These are phyloP conservation scores for Diaporthe humulicola DNA, from an alignment of 2,329 filamentous ascomycete species.

Conservation along the genomic window DNA sequence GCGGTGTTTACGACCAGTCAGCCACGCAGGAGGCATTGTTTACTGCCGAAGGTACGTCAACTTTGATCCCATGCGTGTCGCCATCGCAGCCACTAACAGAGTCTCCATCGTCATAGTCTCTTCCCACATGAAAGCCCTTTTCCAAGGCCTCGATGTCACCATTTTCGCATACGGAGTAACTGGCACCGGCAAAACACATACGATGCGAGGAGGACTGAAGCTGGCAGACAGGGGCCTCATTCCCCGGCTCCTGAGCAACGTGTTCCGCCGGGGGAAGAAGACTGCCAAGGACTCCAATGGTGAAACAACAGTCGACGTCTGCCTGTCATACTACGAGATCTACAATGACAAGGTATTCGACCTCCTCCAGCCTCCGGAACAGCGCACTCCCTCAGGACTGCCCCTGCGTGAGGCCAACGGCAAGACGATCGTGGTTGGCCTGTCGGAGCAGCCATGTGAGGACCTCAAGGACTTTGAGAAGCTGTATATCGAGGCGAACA, in stretches of 20 bases:
- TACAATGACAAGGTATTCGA: constrained; percentile 98
- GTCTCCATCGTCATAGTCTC: constrained; percentile 70
- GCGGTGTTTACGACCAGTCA: constrained; percentile 86
- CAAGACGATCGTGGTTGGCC: constrained; percentile 87
- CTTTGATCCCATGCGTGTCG: background rate
- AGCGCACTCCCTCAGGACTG: constrained; percentile 83
- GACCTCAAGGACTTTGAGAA: constrained; percentile 91
- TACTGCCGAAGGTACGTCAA: constrained; percentile 82
- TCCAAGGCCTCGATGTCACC: constrained; percentile 88
- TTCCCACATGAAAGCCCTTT: constrained; percentile 91
- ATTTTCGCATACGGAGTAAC: constrained; percentile 95
- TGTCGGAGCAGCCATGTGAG: constrained; percentile 85
- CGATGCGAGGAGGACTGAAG: constrained; percentile 92
- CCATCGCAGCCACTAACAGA: constrained; percentile 38
- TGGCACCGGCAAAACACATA: constrained; percentile 94
- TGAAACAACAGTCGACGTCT: constrained; percentile 78
- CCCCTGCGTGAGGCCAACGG: constrained; percentile 88
- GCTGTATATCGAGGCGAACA: constrained; percentile 92
- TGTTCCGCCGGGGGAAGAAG: constrained; percentile 89
- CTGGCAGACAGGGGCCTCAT: constrained; percentile 90
- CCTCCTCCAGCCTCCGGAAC: constrained; percentile 88
- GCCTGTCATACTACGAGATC: constrained; percentile 94
- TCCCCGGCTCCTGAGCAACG: constrained; percentile 84
- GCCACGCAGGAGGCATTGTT: constrained; percentile 90
- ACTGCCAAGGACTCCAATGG: constrained; percentile 83